phyloP scores from a whole-genome alignment of 306 rosid genomes.

The Malus fusca region DNA sequence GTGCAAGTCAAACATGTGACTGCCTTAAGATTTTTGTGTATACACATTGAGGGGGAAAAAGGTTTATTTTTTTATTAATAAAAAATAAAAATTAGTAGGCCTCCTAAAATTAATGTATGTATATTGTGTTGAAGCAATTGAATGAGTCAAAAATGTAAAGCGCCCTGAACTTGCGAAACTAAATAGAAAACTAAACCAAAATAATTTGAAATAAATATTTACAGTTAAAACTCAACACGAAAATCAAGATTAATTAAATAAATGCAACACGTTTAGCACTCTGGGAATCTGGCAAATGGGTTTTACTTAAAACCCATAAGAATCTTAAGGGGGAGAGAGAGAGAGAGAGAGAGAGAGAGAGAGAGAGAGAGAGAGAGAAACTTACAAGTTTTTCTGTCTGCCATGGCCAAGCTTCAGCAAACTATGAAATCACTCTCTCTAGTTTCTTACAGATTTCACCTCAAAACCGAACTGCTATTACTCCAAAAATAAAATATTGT shows the following conservation, averaged over 20 bases:
- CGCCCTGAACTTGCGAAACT: background rate
- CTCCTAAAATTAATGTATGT: background rate
- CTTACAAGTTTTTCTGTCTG: slow-evolving; percentile 18
- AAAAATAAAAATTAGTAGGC: background rate
- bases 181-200: background rate
- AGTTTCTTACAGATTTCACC: background rate
- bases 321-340: background rate
- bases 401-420: slow-evolving; percentile 11
- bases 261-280: background rate
- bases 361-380: slow-evolving; percentile 17
- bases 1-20: slow-evolving; percentile 21
- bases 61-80: background rate
- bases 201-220: background rate
- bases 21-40: background rate
- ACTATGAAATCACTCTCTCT: background rate
- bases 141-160: slow-evolving; percentile 14
- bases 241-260: background rate
- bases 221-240: slow-evolving; percentile 1
- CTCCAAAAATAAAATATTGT: background rate
- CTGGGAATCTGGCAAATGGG: background rate
- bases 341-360: background rate
- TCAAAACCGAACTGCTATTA: background rate
- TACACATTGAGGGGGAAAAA: background rate
- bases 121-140: background rate
- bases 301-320: background rate